These are phyloP conservation scores for Gaeumannomyces tritici DNA, from an alignment of 2,329 filamentous ascomycete genomes.

Conservation along the genomic window DNA sequence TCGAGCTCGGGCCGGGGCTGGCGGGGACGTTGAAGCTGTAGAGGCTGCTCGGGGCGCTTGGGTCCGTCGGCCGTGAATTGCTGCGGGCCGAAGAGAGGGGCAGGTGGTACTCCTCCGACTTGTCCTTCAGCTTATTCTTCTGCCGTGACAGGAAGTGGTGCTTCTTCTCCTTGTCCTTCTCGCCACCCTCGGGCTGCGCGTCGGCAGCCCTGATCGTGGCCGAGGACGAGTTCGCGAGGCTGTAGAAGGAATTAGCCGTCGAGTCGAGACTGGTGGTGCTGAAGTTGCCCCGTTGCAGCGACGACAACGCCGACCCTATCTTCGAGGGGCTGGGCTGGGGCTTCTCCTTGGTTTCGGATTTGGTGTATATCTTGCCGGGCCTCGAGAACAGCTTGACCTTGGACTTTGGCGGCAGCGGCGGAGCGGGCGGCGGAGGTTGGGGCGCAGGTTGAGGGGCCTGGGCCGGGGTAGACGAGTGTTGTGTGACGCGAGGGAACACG, in stretches of 20 bases:
- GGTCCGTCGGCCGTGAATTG: slow-evolving; percentile 68
- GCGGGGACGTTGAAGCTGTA: slow-evolving; percentile 71
- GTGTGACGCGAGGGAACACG: slow-evolving; percentile 59
- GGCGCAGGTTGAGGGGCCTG: slow-evolving; percentile 17
- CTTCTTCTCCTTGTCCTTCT: slow-evolving; percentile 66
- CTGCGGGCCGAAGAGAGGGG: slow-evolving; percentile 67
- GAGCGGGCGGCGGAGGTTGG: slow-evolving; percentile 27
- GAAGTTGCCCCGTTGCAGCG: slow-evolving; percentile 56
- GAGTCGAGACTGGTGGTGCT: slow-evolving; percentile 66
- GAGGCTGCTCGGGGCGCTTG: slow-evolving; percentile 62
- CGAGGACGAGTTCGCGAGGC: slow-evolving; percentile 64
- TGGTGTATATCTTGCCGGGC: slow-evolving; percentile 65
- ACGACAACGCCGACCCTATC: slow-evolving; percentile 56
- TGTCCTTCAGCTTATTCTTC: slow-evolving; percentile 65
- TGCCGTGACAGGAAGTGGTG: slow-evolving; percentile 73
- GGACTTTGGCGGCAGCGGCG: slow-evolving; percentile 49
- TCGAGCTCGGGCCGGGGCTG: slow-evolving; percentile 56
- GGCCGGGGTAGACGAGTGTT: slow-evolving; percentile 33
- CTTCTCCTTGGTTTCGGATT: slow-evolving; percentile 56
- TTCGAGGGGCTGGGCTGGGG: slow-evolving; percentile 65
- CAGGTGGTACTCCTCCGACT: slow-evolving; percentile 58
- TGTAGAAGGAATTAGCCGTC: slow-evolving; percentile 56
- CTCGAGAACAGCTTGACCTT: slow-evolving; percentile 78
- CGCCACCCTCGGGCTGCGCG: slow-evolving; percentile 36
- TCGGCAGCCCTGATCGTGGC: slow-evolving; percentile 64